Evolutionary conservation across 192 early-diverging fungal species (phyloP).

Genomic region (Rhizophagus prolifer): DNA sequence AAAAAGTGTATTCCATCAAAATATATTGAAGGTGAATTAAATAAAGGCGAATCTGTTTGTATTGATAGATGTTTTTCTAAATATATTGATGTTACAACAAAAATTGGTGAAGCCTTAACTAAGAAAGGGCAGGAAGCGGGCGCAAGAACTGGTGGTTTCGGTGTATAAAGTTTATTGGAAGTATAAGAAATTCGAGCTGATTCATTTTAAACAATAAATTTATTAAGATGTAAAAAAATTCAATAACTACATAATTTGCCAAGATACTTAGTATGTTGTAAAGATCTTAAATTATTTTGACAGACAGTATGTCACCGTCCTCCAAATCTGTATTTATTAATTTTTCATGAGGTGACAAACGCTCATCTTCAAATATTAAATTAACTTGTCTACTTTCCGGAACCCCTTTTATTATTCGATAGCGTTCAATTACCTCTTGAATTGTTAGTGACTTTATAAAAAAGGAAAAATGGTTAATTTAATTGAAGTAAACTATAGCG

Average conservation of each 20-base stretch:
- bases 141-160: conserved; percentile 18
- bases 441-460: conserved; percentile 41
- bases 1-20: conserved; percentile 80
- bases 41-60: conserved; percentile 90
- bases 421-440: conserved; percentile 47
- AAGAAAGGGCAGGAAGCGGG: conserved; percentile 9
- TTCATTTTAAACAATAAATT: not conserved
- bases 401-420: conserved; percentile 39
- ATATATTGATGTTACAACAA: conserved; percentile 77
- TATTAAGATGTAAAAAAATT: not conserved
- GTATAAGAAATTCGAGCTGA: not conserved
- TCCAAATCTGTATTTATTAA: conserved; percentile 59
- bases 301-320: conserved; percentile 54
- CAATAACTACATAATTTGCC: not conserved
- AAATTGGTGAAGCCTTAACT: conserved; percentile 21
- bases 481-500: not conserved
- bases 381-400: conserved; percentile 16
- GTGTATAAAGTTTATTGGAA: not conserved
- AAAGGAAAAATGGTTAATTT: not conserved
- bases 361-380: conserved; percentile 58
- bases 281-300: not conserved
- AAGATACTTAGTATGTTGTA: not conserved
- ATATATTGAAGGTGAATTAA: conserved; percentile 79
- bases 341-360: conserved; percentile 35
- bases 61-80: conserved; percentile 87